Evolutionary conservation across 2,329 filamentous ascomycete genomes (phyloP), one percentile per base, ranked within the genome.

Genomic region (Cladophialophora carrionii): DNA sequence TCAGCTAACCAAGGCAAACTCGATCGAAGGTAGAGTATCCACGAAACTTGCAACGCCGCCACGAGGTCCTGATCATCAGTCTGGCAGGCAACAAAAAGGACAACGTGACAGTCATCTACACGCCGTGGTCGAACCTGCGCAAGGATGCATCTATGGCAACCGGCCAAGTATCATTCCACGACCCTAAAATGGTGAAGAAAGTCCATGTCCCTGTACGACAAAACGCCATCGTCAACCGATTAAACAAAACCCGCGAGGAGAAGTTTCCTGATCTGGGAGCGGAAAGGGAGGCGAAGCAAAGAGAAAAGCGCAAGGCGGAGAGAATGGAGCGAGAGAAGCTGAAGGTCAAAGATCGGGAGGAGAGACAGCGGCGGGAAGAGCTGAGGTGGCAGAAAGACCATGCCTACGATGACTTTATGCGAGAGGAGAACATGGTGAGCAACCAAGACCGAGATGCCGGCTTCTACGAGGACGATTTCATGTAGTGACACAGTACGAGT

Each of bases 1-100:
- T n/a, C 95, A 99, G 78, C 83, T 99, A 73, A 99, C 95, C 63
- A 99, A 99, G 80, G 95, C 95, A 68, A 99, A 99, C 80, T 97
- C 92, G 64, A 99, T 99, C 73, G 95, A 99, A 82, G 95, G 91
- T 89, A 43, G 37, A 43, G 37, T 43, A n/a, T n/a, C 4, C 37
- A 74, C 67, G 76, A 68, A 29, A n/a, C 48, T 17, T 29, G 52
- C 17, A 54, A 31, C n/a, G 37, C 61, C 48, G 70, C 57, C 64
- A 61, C 26, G 20, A 58, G 57, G 60, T 72, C 20, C 72, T 51
- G 31, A 24, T 46, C 32, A 46, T 49, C 26, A 26, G 54, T 26
- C 37, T 32, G n/a, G 1, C 65, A 93, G 90, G 95, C 69, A 99
- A 99, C 82, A 99, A 99, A 80, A 98, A 97, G 78, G 94, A 98